A percentile compares a stretch with the other conserved stretches of the same genome.
These are phyloP conservation scores for Boechera stricta DNA, from an alignment of 345 rosid genomes.

Conservation along the genomic window DNA sequence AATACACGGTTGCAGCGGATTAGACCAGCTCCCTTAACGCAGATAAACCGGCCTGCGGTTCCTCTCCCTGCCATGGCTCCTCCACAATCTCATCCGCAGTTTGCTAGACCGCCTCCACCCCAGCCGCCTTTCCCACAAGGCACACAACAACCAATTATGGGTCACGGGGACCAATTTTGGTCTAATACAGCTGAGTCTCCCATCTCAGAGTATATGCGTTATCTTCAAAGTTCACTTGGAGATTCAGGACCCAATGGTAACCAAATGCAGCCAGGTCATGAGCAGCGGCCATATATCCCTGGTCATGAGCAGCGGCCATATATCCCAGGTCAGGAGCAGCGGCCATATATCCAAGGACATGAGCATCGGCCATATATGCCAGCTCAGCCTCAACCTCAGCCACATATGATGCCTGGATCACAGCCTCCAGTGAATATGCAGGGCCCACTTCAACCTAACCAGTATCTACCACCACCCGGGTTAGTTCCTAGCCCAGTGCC, in stretches of 20 bases:
- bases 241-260: constrained; percentile 59
- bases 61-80: constrained; percentile 48
- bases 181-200: constrained; percentile 76
- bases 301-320: constrained; percentile 11
- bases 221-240: constrained; percentile 66
- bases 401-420: constrained; percentile 34
- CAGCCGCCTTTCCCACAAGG: constrained; percentile 35
- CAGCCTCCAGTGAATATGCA: constrained; percentile 41
- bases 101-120: constrained; percentile 42
- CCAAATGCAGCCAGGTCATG: constrained; percentile 47
- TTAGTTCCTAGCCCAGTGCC: constrained; percentile 44
- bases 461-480: constrained; percentile 45
- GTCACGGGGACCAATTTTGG: constrained; percentile 60
- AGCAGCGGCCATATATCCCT: constrained; percentile 10
- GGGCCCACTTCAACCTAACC: constrained; percentile 48
- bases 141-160: constrained; percentile 50
- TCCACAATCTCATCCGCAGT: constrained; percentile 31
- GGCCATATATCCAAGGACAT: constrained; percentile 1
- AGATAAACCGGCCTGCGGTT: constrained; percentile 61
- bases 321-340: constrained; percentile 23
- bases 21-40: constrained; percentile 79
- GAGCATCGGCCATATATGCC: constrained; percentile 11
- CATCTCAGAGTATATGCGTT: constrained; percentile 80
- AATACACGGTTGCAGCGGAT: constrained; percentile 82
- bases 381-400: constrained; percentile 23